Evolutionary conservation across 2,329 filamentous ascomycete genomes (phyloP).

Genomic region (Aureobasidium sp.): DNA sequence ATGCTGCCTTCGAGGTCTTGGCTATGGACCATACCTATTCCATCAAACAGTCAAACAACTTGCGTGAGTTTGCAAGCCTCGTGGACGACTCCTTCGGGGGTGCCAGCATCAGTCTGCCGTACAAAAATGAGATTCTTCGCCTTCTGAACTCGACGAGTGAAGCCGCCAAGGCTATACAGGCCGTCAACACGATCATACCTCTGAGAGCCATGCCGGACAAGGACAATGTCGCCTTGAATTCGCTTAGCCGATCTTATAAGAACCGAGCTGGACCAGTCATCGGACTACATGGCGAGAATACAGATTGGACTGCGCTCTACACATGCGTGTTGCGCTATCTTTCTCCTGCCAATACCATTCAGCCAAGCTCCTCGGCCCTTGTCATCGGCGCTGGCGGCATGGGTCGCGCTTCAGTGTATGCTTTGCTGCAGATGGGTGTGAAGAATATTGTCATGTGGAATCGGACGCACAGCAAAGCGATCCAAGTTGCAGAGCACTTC

Average conservation of each 20-base stretch:
- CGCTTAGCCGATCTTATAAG: slow-evolving; percentile 26
- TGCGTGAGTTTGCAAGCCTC: slow-evolving; percentile 58
- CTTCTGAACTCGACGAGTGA: slow-evolving; percentile 59
- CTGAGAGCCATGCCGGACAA: slow-evolving; percentile 52
- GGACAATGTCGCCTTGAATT: slow-evolving; percentile 42
- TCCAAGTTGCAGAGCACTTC: slow-evolving; percentile 62
- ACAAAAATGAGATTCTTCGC: slow-evolving; percentile 62
- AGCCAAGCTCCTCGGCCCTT: slow-evolving; percentile 43
- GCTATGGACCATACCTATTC: slow-evolving; percentile 62
- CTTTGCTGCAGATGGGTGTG: slow-evolving; percentile 69
- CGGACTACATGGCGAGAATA: slow-evolving; percentile 70
- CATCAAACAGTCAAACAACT: slow-evolving; percentile 53
- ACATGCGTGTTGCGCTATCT: slow-evolving; percentile 64
- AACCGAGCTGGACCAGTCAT: slow-evolving; percentile 58
- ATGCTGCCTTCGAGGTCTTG: slow-evolving; percentile 55
- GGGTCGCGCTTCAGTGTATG: slow-evolving; percentile 69
- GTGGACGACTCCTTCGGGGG: slow-evolving; percentile 62
- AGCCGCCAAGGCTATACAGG: slow-evolving; percentile 66
- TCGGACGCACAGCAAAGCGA: slow-evolving; percentile 58
- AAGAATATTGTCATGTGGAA: slow-evolving; percentile 69
- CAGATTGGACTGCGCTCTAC: slow-evolving; percentile 72
- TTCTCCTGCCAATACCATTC: slow-evolving; percentile 58
- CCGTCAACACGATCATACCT: slow-evolving; percentile 68
- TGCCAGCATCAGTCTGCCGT: slow-evolving; percentile 62
- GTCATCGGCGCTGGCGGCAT: slow-evolving; percentile 60